phyloP scores from a whole-genome alignment of 2,329 filamentous ascomycete species.

The Ceratocystis ficicola region DNA sequence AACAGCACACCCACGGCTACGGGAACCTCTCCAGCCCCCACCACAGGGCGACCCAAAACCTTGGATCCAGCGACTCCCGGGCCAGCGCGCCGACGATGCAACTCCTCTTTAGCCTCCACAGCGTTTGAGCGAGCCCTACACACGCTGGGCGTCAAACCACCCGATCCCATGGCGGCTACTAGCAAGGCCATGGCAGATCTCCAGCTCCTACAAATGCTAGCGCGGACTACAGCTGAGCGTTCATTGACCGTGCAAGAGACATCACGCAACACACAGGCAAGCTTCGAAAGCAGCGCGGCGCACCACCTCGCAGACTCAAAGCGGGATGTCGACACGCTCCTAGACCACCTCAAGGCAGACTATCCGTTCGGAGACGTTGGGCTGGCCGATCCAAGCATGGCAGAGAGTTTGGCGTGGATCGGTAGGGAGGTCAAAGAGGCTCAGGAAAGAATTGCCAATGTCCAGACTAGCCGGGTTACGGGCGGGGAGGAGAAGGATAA shows the following conservation, averaged over 20 bases:
- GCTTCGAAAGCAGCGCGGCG: slow-evolving; percentile 36
- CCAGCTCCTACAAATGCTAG: neutral
- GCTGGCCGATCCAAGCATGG: slow-evolving; percentile 42
- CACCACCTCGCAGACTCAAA: slow-evolving; percentile 38
- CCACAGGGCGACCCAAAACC: neutral
- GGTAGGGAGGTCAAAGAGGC: slow-evolving; percentile 35
- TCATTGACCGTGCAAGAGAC: slow-evolving; percentile 35
- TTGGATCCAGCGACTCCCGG: slow-evolving; percentile 1
- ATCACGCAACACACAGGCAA: slow-evolving; percentile 36
- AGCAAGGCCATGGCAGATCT: neutral
- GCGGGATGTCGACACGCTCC: slow-evolving; percentile 38
- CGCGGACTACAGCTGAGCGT: slow-evolving; percentile 32
- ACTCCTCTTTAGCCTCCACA: neutral
- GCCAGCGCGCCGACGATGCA: neutral
- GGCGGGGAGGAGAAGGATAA: slow-evolving; percentile 40
- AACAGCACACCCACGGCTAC: neutral
- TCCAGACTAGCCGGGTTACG: slow-evolving; percentile 31
- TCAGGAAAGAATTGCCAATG: slow-evolving; percentile 30
- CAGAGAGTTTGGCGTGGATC: slow-evolving; percentile 38
- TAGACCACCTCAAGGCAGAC: slow-evolving; percentile 43
- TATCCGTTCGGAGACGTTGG: slow-evolving; percentile 38
- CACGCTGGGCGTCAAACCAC: neutral
- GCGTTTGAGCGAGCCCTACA: neutral
- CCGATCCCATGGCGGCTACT: neutral
- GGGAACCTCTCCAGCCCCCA: neutral